Base-by-base conservation (phyloP, 495 filamentous ascomycete species). In the Articulospora tetracladia region DNA sequence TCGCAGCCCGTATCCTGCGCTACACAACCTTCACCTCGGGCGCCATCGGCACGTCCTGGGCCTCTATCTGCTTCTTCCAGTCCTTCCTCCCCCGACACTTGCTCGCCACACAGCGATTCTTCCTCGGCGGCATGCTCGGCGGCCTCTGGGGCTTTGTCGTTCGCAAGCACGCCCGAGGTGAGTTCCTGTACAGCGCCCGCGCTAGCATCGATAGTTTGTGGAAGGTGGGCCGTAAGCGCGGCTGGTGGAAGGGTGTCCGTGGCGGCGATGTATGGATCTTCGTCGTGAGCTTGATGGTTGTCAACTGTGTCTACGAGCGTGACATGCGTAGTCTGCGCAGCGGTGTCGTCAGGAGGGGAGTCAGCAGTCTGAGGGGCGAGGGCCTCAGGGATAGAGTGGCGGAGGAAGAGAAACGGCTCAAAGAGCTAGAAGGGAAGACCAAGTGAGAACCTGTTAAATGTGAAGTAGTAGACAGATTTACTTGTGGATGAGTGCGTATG, bases 201-300 rank as follows among this genome's bases (percentile, higher is more conserved):
- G 69, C 85, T 10, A 90, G 87, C 39, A 74, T 96, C 28, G 89
- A 96, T 66, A 87, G 82, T 34, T 69, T 90, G 46, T 98, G 91
- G 91, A 96, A 96, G 77, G 88, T 96, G 0, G 90, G 92, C 12
- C 83, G 86, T 50, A 98, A 98, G 82, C 78, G 85, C 32, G 82
- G 89, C 3, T 86, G 87, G 78, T 95, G 93, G 89, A 83, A 78
- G 55, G 89, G 90, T 7, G 77, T 93, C 68, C 85, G 79, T 58
- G 85, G 87, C 27, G 92, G 92, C 4, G 93, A 97, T 72, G 81
- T 97, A 24, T 80, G 85, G 77, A 70, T 98, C 1, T 89, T 98
- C 70, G 86, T 91, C 8, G 65, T 82, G 23, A 86, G 89, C 26
- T 78, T 96, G 77, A 88, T 88, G 50, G 63, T 93, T 25, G 81